Base-by-base conservation (phyloP, 1,284 basidiomycete species). In the Cystobasidium pallidum region DNA sequence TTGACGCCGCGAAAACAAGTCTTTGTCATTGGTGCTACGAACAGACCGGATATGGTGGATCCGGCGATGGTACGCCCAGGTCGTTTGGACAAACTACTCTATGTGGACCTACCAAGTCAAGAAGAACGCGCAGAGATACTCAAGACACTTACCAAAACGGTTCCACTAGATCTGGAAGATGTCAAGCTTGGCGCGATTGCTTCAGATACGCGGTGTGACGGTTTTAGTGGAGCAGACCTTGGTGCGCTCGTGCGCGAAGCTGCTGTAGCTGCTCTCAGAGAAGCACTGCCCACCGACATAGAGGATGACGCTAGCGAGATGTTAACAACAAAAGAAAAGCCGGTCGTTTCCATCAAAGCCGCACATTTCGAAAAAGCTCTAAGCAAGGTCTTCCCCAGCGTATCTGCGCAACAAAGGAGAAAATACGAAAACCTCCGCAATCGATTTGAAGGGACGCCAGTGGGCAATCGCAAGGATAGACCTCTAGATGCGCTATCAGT, bases 31-130 rank as follows among this genome's bases (percentile, higher is more conserved):
- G 95, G 90, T 0, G 95, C 95, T 0, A 99, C 95, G 3, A 98
- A 99, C 82, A 85, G 95, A n/a, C 95, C 95, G 0, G 95, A 98
- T 83, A 97, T 98, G 88, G 94, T 98, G 75, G 95, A 98, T 80
- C 95, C 95, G 0, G 95, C 95, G 3, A 97, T 98, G 94, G 92
- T 94, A 70, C 89, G 94, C 19, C 95, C 95, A 0, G 95, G 95
- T 0, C 87, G 95, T 30, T 86, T 99, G 15, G 95, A 99, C 84
- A 98, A 97, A 81, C 86, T 98, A 7, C 86, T 99, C 32, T 99
- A 97, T 79, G 94, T 99, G 76, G 95, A 98, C 80, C 84, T 98
- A 0, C 95, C 95, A 1, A 83, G 84, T 0, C 76, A 88, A 0
- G 80, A 84, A 15, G 95, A 97, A 82, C 87, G 95, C 13, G 86